These are phyloP conservation scores for Murraya paniculata DNA, from an alignment of 345 rosid genomes.

Conservation along the genomic window DNA sequence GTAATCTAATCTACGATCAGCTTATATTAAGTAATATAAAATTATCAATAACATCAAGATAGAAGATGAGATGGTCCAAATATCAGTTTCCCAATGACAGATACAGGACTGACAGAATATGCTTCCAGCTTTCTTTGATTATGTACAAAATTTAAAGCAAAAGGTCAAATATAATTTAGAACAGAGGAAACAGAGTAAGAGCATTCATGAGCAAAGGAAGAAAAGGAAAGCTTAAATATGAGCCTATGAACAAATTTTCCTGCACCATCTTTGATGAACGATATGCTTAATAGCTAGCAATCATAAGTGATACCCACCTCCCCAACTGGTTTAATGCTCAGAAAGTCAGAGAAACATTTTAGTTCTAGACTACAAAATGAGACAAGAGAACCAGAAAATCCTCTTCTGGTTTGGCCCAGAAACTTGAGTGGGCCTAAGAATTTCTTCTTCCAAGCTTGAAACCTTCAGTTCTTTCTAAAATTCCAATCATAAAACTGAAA, in stretches of 20 bases:
- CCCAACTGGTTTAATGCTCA: background rate
- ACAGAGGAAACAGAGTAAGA: conserved; percentile 1
- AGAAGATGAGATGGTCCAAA: no score
- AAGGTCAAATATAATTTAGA: background rate
- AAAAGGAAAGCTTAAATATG: background rate
- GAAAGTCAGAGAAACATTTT: background rate
- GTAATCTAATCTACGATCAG: background rate
- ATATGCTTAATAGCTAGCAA: background rate
- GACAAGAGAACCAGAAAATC: background rate
- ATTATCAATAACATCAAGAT: no score
- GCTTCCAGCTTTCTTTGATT: background rate
- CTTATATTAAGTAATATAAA: no score
- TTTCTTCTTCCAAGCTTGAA: background rate
- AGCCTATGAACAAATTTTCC: background rate
- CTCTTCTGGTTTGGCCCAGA: background rate
- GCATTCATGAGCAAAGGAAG: background rate
- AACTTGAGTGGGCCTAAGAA: background rate
- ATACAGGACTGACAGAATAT: no score
- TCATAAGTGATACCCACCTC: background rate
- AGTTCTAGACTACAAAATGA: background rate
- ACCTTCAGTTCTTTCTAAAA: background rate
- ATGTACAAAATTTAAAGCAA: background rate
- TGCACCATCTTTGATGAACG: background rate
- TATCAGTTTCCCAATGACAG: background rate
- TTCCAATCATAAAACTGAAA: background rate